Conservation (phyloP, 2,329 filamentous ascomycete species). For the Aspergillus brunneoviolaceus region DNA sequence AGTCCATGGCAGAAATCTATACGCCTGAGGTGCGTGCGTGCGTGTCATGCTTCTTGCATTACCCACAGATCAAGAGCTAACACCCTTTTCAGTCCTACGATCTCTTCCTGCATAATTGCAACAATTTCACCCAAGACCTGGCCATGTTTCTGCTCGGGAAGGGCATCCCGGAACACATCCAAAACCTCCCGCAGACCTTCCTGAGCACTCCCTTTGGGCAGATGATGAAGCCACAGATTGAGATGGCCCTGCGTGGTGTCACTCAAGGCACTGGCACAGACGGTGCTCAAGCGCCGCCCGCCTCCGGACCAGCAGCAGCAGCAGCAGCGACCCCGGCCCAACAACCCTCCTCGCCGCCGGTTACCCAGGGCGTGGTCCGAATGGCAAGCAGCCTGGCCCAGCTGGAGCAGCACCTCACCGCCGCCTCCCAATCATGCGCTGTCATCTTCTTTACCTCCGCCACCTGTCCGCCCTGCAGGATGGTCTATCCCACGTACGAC, state of each 20-base stretch:
- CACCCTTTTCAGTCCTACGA: slow-evolving; percentile 68
- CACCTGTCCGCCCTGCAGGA: slow-evolving; percentile 80
- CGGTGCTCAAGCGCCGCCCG: slow-evolving; percentile 18
- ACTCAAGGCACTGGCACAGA: slow-evolving; percentile 56
- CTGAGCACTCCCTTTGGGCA: slow-evolving; percentile 83
- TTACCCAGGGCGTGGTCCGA: slow-evolving; percentile 53
- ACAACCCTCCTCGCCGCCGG: background rate
- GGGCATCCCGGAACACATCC: slow-evolving; percentile 84
- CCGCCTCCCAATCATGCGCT: slow-evolving; percentile 66
- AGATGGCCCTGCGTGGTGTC: slow-evolving; percentile 61
- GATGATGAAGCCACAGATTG: slow-evolving; percentile 78
- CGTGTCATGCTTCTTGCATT: background rate
- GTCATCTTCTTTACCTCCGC: slow-evolving; percentile 91
- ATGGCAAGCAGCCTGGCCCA: slow-evolving; percentile 60
- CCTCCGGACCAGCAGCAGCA: slow-evolving; percentile 18
- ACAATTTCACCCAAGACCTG: slow-evolving; percentile 94
- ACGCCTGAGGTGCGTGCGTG: slow-evolving; percentile 63
- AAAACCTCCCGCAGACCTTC: slow-evolving; percentile 79
- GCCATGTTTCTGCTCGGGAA: slow-evolving; percentile 84
- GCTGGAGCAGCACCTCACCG: slow-evolving; percentile 60
- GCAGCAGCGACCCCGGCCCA: slow-evolving; percentile 10
- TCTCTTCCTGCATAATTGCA: slow-evolving; percentile 88
- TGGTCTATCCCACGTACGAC: slow-evolving; percentile 78
- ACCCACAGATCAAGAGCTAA: background rate
- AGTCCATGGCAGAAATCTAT: slow-evolving; percentile 79